Evolutionary conservation across 2,329 filamentous ascomycete genomes (phyloP), one percentile per base, ranked within the genome.

Genomic region (Aureobasidium zeae): DNA sequence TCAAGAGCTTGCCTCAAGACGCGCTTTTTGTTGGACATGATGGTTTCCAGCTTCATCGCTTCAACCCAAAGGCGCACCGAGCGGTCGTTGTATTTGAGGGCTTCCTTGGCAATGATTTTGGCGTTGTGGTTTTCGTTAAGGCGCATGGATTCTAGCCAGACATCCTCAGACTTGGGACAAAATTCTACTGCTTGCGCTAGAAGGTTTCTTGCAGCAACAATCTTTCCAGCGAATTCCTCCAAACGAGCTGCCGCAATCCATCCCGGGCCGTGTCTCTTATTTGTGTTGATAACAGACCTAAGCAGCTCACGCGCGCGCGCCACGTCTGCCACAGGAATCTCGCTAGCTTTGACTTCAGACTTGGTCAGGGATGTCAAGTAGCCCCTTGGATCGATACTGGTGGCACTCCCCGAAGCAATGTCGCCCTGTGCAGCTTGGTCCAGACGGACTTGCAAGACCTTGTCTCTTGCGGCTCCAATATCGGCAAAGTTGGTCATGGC

Each of bases 401-500:
- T 94, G 16, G 89, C 78, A 48, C 81, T 94, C 26, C 91, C 91
- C 8, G 75, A 74, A 4, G 78, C 69, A 4, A 82, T 77, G 43
- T 86, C 79, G 10, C 76, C 79, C 51, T 81, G 76, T 4, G 86
- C 88, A 6, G 87, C 88, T 59, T 94, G 85, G 55, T 96, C 89
- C 30, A 98, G 71, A 53, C 86, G 81, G n/a, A 93, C 89, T 60
- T 94, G 83, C 42, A 98, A 74, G 29, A 95, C 91, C 64, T 94
- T 95, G 68, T 95, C 86, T 67, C 91, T 80, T 15, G 91, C 93
- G 32, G 88, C 87, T 64, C 93, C 91, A 50, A 98, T 96, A 62
- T 94, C 85, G 32, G 89, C 89, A 60, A 98, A 98, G 60, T 98
- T 95, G 9, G 89, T 98, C 77, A 94, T 91, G 1, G 87, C 94